Base-by-base conservation (phyloP, 352 stramenopile genomes). In the Phytophthora podocarpi region DNA sequence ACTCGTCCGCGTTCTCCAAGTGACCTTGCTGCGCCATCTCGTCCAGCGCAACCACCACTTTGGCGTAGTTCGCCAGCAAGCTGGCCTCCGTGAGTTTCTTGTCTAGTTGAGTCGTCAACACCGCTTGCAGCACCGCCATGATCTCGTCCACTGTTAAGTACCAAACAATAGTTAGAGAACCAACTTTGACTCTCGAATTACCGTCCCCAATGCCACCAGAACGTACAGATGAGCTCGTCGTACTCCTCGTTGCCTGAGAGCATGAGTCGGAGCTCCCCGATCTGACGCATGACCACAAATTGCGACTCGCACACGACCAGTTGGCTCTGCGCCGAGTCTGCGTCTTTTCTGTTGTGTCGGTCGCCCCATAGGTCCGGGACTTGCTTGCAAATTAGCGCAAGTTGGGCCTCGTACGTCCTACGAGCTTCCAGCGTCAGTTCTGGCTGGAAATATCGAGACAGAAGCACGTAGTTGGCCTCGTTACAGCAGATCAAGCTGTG, bases 201-300 rank as follows among this genome's bases (percentile, higher is more conserved):
- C 1, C 18, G 10, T n/a, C n/a, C n/a, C n/a, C n/a, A 18, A 30
- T 46, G n/a, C 34, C 18, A 34, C 4, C 26, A 65, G 16, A 32
- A 80, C 79, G 49, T 70, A 91, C 82, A 74, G 13, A 89, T 78
- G 32, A 91, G 77, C 31, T 91, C 82, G 43, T 91, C 82, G 54
- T 91, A 90, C 40, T 90, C 82, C 18, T 72, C 61, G 26, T 58
- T 87, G 18, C 82, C 82, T 8, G 75, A 79, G 9, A 91, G 72
- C 34, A 87, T 77, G 40, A 86, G 70, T 13, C 79, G 70, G 11
- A 91, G 66, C 47, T 91, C 82, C 4, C 82, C 80, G 11, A 88
- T 32, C 24, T 80, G 69, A 5, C 76, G 80, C 23, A 82, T 50
- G 16, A 91, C 76, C 42, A 91, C 82, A 9, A 71, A 89, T 36